phyloP scores from a whole-genome alignment of 2,329 filamentous ascomycete species.

The Kalaharituber pfeilii region DNA sequence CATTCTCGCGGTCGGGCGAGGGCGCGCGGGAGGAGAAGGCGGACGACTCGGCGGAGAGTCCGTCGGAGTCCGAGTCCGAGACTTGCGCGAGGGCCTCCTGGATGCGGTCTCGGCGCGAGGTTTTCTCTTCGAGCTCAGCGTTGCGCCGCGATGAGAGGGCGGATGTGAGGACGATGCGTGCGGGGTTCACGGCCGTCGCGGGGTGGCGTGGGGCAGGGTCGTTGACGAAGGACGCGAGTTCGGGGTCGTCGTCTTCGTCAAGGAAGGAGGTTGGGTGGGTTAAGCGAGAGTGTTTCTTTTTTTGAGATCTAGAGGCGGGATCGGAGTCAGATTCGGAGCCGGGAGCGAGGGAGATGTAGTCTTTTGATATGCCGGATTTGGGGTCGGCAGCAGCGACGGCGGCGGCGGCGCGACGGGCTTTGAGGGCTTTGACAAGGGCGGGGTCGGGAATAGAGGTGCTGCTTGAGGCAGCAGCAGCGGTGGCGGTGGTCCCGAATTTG shows the following conservation, averaged over 20 bases:
- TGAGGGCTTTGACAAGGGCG: conserved; percentile 76
- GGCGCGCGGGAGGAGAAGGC: conserved; percentile 1
- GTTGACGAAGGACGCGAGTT: conserved; percentile 42
- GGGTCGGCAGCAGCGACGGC: conserved; percentile 25
- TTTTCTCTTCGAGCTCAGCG: background rate
- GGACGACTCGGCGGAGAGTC: background rate
- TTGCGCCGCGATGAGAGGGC: background rate
- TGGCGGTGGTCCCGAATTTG: conserved; percentile 30
- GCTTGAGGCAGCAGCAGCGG: conserved; percentile 23
- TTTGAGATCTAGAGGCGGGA: conserved; percentile 37
- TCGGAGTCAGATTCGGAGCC: conserved; percentile 34
- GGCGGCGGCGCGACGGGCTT: conserved; percentile 64
- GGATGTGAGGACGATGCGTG: conserved; percentile 1
- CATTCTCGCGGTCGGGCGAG: conserved; percentile 29
- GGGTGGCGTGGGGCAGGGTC: conserved; percentile 2
- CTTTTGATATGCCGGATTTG: conserved; percentile 22
- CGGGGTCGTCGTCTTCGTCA: conserved; percentile 80
- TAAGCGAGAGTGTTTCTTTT: conserved; percentile 55
- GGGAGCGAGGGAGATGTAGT: conserved; percentile 43
- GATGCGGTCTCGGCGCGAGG: background rate
- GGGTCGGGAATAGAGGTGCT: conserved; percentile 51
- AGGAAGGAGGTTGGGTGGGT: conserved; percentile 81
- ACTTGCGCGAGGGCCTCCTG: background rate
- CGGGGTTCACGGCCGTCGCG: background rate
- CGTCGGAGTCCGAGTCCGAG: conserved; percentile 1